Evolutionary conservation across 257 asterid species (phyloP), one percentile per base, ranked within the genome.

Genomic region (Nicotiana knightiana): DNA sequence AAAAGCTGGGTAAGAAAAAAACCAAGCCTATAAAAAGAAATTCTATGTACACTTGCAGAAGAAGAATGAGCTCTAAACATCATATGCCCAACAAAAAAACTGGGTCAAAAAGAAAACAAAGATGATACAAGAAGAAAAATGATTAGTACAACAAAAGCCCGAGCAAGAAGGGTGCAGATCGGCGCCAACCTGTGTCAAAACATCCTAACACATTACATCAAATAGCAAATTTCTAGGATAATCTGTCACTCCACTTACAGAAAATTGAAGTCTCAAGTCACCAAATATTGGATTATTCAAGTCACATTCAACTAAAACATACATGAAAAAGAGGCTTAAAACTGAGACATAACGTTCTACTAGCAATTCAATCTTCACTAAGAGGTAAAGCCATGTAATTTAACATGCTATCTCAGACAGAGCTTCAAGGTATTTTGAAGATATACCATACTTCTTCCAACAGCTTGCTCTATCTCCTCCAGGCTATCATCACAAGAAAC

Each of bases 181-280:
- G 53, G 83, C 61, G 84, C 54, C 87, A 87, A 70, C 90, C 88
- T 77, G 86, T 65, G 83, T 79, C 85, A 51, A 88, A 89, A 80
- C 92, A 85, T 90, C 90, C 85, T 91, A 90, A 81, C 83, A 91
- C 93, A 90, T 82, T 86, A 87, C 78, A 86, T 85, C 85, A 85
- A 84, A 86, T 78, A 85, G 77, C 58, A 86, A 82, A 83, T 80
- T 71, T 84, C 87, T 64, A 81, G 83, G 84, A 86, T 37, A 48
- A 87, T 87, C 85, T 89, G 84, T 83, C 66, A 71, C 65, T 84
- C 86, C 85, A 90, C 89, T 87, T 81, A 26, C 87, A 88, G 82
- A 83, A 87, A 24, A 57, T 82, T 84, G 79, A 91, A 86, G 88
- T 87, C 86, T 82, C 79, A 79, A 79, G 83, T 67, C 90, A 89